Evolutionary conservation across 192 early-diverging fungal genomes (phyloP), one percentile per base, ranked within the genome.

Genomic region (Jimgerdemannia lactiflua): DNA sequence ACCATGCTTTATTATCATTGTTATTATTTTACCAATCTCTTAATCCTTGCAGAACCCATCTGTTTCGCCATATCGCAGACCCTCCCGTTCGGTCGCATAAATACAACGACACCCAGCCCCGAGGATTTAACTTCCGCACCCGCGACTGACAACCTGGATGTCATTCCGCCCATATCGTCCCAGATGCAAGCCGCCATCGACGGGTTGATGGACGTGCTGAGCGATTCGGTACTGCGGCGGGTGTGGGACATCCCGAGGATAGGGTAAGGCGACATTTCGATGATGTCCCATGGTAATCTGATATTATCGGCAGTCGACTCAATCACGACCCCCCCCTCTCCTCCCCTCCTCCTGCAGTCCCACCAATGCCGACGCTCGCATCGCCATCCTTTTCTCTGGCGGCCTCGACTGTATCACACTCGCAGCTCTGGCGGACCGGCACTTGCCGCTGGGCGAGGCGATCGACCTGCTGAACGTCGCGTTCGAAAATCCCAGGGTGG

Each of bases 381-480:
- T 96, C 3, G 94, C 86, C 0, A 86, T 98, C 39, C 76, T 99
- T 64, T 99, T 99, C 74, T 98, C 96, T 3, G 97, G 97, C 19
- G 97, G 97, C 17, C 77, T 99, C 8, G 97, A 99, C 82, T 99
- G 97, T 86, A 93, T 94, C 41, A 86, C 88, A 19, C 84, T 99
- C 10, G 96, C 97, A 0, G 95, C 94, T 0, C 85, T 99, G 4
- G 89, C 92, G 4, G 85, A 95, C 75, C 80, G 73, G 39, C 87
- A 92, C 64, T 79, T 98, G 4, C 92, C 95, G 3, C 59, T 75
- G 0, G 78, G 84, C 3, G 94, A 95, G 76, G 87, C 94, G 0
- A 96, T 97, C 64, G 96, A 99, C 76, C 83, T 99, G 18, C 82
- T 99, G 59, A 99, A 99, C 85, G 96, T 99, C 20, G 92, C 94